A percentile compares a stretch with the other conserved stretches of the same genome.
Evolutionary conservation across 2,329 filamentous ascomycete species (phyloP).

Genomic region (Catunica adiposa): DNA sequence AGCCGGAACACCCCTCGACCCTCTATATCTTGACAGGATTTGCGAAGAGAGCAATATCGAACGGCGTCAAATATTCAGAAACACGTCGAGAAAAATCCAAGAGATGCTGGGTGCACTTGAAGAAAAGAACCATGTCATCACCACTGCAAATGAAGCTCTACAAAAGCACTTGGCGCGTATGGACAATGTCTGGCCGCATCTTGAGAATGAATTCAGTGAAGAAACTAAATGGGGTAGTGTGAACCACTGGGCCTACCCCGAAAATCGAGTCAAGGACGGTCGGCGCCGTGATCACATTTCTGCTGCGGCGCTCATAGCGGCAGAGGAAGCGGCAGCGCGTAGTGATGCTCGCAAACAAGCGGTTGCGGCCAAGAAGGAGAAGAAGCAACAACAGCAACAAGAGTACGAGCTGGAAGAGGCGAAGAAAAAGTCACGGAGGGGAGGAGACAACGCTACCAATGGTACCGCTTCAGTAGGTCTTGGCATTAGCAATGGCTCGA

Average conservation of each 20-base stretch:
- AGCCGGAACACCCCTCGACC: slow-evolving; percentile 22
- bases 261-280: slow-evolving; percentile 61
- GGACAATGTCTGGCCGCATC: slow-evolving; percentile 71
- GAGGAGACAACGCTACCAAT: slow-evolving; percentile 29
- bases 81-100: slow-evolving; percentile 60
- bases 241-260: slow-evolving; percentile 89
- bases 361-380: slow-evolving; percentile 57
- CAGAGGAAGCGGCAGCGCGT: slow-evolving; percentile 67
- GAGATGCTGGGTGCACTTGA: slow-evolving; percentile 83
- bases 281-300: slow-evolving; percentile 67
- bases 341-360: slow-evolving; percentile 77
- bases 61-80: slow-evolving; percentile 58
- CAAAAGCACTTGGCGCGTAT: slow-evolving; percentile 71
- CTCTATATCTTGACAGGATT: slow-evolving; percentile 13
- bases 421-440: slow-evolving; percentile 41
- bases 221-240: slow-evolving; percentile 85
- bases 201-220: slow-evolving; percentile 81
- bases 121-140: slow-evolving; percentile 94
- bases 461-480: slow-evolving; percentile 37
- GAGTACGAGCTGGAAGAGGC: slow-evolving; percentile 27
- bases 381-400: slow-evolving; percentile 42
- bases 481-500: slow-evolving; percentile 42
- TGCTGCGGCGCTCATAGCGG: slow-evolving; percentile 58
- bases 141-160: slow-evolving; percentile 78
- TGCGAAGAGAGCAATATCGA: slow-evolving; percentile 24